phyloP scores from a whole-genome alignment of 2,329 filamentous ascomycete genomes.

The Fusarium nanum region DNA sequence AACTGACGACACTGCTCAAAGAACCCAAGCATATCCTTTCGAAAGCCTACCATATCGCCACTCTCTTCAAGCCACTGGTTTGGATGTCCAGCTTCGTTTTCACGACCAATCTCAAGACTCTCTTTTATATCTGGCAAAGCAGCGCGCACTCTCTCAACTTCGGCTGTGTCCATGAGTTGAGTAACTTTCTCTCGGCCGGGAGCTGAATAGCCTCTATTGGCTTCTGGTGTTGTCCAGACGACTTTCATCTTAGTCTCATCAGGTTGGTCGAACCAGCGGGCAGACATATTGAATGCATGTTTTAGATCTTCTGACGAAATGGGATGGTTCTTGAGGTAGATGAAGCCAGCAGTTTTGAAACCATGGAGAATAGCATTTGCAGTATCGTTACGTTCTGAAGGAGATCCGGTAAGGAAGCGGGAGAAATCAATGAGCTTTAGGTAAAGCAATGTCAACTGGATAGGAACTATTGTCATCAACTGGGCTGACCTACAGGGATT shows the following conservation, averaged over 20 bases:
- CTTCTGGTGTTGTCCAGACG: slow-evolving; percentile 76
- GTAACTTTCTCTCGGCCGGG: slow-evolving; percentile 78
- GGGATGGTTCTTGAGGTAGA: slow-evolving; percentile 86
- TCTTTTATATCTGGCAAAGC: slow-evolving; percentile 74
- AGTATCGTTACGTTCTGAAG: slow-evolving; percentile 69
- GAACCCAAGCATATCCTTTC: slow-evolving; percentile 78
- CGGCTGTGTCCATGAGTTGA: slow-evolving; percentile 62
- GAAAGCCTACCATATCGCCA: slow-evolving; percentile 65
- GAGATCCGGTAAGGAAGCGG: slow-evolving; percentile 73
- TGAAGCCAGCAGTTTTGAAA: slow-evolving; percentile 88
- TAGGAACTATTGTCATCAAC: not conserved
- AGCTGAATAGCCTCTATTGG: slow-evolving; percentile 79
- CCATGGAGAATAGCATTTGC: slow-evolving; percentile 80
- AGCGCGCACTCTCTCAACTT: slow-evolving; percentile 68
- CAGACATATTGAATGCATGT: slow-evolving; percentile 74
- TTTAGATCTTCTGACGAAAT: slow-evolving; percentile 70
- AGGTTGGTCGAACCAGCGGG: slow-evolving; percentile 76
- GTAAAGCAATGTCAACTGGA: not conserved
- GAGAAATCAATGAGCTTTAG: slow-evolving; percentile 68
- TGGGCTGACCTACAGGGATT: slow-evolving; percentile 61
- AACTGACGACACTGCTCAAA: slow-evolving; percentile 78
- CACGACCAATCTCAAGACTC: slow-evolving; percentile 72
- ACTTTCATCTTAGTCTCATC: slow-evolving; percentile 72
- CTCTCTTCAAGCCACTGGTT: slow-evolving; percentile 79
- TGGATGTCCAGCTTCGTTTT: slow-evolving; percentile 68